Conservation (phyloP, 345 rosid species). For the Mangifera indica region DNA sequence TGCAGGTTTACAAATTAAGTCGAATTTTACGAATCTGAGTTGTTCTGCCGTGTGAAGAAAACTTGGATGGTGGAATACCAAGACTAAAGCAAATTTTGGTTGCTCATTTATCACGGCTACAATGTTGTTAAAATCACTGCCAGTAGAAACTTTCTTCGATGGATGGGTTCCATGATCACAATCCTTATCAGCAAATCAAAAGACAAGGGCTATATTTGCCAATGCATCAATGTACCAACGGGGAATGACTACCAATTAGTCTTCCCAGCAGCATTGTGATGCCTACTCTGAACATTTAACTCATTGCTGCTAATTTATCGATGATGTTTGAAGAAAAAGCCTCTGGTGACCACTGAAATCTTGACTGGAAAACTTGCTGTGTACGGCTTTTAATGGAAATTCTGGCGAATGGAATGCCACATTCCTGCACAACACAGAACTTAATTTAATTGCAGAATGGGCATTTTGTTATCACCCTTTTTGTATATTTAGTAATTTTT, state of each 20-base stretch:
- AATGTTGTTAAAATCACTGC: not conserved
- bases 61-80: not conserved
- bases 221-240: not conserved
- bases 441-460: not conserved
- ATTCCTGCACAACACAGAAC: not conserved
- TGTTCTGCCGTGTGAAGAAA: not conserved
- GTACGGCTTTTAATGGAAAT: not conserved
- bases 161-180: not conserved
- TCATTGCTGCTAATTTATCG: not conserved
- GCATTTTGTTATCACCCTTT: not conserved
- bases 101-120: not conserved
- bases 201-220: not conserved
- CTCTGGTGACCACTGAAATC: not conserved
- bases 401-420: not conserved
- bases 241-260: not conserved
- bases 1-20: conserved; percentile 64
- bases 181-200: not conserved
- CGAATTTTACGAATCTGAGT: conserved; percentile 63
- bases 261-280: not conserved
- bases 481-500: no score
- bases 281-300: not conserved
- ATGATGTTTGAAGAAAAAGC: conserved; percentile 2
- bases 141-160: not conserved
- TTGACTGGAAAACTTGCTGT: not conserved
- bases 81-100: not conserved